A percentile compares a stretch with the other conserved stretches of the same genome.
Conservation (phyloP, 2,329 filamentous ascomycete species). For the Scorias spongiosa region DNA sequence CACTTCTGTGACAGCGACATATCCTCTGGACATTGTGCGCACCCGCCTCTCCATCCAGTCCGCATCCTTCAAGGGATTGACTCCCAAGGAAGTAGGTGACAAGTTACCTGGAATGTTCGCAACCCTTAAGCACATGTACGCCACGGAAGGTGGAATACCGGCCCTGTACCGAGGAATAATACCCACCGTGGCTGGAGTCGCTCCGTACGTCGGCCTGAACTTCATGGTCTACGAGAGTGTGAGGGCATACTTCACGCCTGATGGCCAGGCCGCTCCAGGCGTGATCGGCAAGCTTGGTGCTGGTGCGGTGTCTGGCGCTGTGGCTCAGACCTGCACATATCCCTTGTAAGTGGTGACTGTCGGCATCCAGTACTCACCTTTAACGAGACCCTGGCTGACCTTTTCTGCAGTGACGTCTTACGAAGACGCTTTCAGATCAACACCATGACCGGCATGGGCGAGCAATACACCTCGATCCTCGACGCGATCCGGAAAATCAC, state of each 20-base stretch:
- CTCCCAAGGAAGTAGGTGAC: slow-evolving; percentile 38
- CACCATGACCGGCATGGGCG: slow-evolving; percentile 97
- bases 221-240: slow-evolving; percentile 97
- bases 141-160: slow-evolving; percentile 66
- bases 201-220: slow-evolving; percentile 92
- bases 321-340: slow-evolving; percentile 96
- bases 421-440: slow-evolving; percentile 95
- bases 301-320: slow-evolving; percentile 85
- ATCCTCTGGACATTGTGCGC: slow-evolving; percentile 93
- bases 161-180: slow-evolving; percentile 91
- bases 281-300: slow-evolving; percentile 70
- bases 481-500: slow-evolving; percentile 76
- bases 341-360: slow-evolving; percentile 56
- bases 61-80: slow-evolving; percentile 76
- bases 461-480: slow-evolving; percentile 76
- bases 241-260: slow-evolving; percentile 67
- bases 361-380: not conserved
- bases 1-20: slow-evolving; percentile 88
- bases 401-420: slow-evolving; percentile 57
- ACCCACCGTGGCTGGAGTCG: slow-evolving; percentile 86
- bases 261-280: slow-evolving; percentile 72
- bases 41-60: slow-evolving; percentile 92
- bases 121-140: slow-evolving; percentile 73
- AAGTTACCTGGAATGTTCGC: slow-evolving; percentile 85
- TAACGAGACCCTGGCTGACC: not conserved